Conservation (phyloP, 345 rosid species). For the Camelina hispida region DNA sequence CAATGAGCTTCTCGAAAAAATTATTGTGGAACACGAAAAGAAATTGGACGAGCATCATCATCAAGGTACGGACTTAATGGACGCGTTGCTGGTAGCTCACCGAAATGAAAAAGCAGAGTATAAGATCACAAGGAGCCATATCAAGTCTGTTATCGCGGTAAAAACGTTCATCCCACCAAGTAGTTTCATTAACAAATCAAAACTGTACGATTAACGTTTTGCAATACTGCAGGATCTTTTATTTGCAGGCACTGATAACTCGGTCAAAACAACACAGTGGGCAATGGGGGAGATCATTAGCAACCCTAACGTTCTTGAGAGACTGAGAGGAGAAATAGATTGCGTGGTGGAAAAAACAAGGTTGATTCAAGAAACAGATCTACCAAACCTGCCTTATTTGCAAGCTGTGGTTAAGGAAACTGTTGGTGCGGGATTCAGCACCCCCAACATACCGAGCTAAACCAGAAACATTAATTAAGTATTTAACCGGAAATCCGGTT, state of each 20-base stretch:
- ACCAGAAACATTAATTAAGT: too few relatives aligned
- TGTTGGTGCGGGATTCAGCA: too few relatives aligned
- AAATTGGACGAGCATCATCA: constrained; percentile 20
- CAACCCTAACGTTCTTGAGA: background rate
- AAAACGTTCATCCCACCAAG: too few relatives aligned
- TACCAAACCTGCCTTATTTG: background rate
- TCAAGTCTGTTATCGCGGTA: constrained; percentile 49
- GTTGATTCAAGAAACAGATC: background rate
- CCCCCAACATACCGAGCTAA: too few relatives aligned
- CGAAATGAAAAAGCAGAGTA: too few relatives aligned
- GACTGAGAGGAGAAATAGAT: background rate
- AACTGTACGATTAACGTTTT: too few relatives aligned
- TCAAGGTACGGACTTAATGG: constrained; percentile 49
- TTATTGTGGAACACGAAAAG: constrained; percentile 57
- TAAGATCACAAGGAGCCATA: constrained; percentile 48
- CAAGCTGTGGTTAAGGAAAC: background rate
- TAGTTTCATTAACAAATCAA: too few relatives aligned
- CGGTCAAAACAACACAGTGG: background rate
- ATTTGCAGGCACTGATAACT: constrained; percentile 28
- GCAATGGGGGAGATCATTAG: background rate
- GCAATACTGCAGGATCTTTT: too few relatives aligned
- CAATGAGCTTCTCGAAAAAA: constrained; percentile 58
- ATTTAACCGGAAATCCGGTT: too few relatives aligned
- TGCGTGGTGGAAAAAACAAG: background rate
- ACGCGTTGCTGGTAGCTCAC: constrained; percentile 48